Percentiles rank a stretch among this genome's conserved stretches.
phyloP scores from a whole-genome alignment of 208 protist species.

The Trypanosoma lewisi region DNA sequence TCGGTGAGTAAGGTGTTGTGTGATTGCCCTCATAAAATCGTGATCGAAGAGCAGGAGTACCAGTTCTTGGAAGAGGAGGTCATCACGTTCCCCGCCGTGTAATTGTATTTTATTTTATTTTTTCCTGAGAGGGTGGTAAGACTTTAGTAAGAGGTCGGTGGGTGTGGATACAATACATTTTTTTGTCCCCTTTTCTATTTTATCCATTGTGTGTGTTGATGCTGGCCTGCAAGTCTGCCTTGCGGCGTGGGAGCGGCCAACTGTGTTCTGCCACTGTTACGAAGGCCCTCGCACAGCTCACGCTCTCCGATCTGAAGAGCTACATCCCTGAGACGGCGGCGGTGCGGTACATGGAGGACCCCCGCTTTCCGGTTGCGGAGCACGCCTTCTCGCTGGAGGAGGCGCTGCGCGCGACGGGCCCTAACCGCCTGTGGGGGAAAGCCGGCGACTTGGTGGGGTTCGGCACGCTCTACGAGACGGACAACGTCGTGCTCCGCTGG shows the following conservation, averaged over 20 bases:
- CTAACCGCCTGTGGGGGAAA: neutral
- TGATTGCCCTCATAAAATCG: too few species aligned
- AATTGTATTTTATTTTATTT: too few species aligned
- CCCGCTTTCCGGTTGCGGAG: conserved; percentile 26
- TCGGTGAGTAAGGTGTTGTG: too few species aligned
- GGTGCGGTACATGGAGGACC: conserved; percentile 24
- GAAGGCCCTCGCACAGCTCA: conserved; percentile 33
- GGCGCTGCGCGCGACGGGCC: conserved; percentile 17
- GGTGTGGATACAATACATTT: too few species aligned
- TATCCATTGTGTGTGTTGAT: neutral
- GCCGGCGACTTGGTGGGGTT: conserved; percentile 33
- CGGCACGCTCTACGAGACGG: conserved; percentile 56
- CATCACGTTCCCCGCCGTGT: too few species aligned
- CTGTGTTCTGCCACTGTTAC: conserved; percentile 21
- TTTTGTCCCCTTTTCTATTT: neutral
- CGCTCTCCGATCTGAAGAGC: conserved; percentile 37
- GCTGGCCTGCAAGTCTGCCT: neutral
- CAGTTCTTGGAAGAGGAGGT: too few species aligned
- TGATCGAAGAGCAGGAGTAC: too few species aligned
- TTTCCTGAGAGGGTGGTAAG: too few species aligned
- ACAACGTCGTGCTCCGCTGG: conserved; percentile 53
- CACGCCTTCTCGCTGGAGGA: conserved; percentile 43
- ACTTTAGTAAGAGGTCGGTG: too few species aligned
- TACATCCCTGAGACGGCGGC: conserved; percentile 43
- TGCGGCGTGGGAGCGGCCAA: neutral